These are phyloP conservation scores for Neurospora intermedia DNA, from an alignment of 495 filamentous ascomycete genomes.

Conservation along the genomic window DNA sequence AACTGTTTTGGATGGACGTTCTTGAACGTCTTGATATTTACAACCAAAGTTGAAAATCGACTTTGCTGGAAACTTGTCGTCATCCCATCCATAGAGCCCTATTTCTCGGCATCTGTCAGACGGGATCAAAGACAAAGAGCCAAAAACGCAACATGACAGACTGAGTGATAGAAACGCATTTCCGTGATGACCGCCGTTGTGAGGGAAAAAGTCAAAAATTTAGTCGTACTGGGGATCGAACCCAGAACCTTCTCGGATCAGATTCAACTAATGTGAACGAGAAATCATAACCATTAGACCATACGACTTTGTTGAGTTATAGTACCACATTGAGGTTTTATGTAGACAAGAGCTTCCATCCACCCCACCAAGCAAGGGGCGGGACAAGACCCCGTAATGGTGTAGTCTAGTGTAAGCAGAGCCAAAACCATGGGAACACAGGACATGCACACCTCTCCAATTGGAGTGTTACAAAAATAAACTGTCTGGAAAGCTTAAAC, in stretches of 20 bases:
- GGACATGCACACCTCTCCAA: neutral
- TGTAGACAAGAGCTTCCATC: neutral
- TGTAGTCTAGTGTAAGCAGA: neutral
- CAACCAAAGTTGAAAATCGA: neutral
- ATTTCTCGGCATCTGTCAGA: neutral
- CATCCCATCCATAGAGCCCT: neutral
- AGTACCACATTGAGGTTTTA: neutral
- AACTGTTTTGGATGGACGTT: too few relatives aligned
- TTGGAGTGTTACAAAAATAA: neutral
- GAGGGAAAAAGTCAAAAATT: neutral
- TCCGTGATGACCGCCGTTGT: neutral
- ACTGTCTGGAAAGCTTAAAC: neutral
- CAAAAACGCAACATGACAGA: neutral
- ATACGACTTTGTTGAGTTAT: neutral
- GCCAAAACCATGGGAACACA: neutral
- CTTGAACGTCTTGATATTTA: too few relatives aligned
- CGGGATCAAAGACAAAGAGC: neutral
- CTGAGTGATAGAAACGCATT: neutral
- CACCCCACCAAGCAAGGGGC: neutral
- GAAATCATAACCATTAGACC: constrained; percentile 1
- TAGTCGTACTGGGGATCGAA: constrained; percentile 1
- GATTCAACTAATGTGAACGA: neutral
- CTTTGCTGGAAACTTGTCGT: neutral
- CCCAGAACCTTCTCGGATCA: neutral
- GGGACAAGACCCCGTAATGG: neutral